These are phyloP conservation scores for Ogataea glucozyma DNA, from an alignment of 805 yeast genomes.

Conservation along the genomic window DNA sequence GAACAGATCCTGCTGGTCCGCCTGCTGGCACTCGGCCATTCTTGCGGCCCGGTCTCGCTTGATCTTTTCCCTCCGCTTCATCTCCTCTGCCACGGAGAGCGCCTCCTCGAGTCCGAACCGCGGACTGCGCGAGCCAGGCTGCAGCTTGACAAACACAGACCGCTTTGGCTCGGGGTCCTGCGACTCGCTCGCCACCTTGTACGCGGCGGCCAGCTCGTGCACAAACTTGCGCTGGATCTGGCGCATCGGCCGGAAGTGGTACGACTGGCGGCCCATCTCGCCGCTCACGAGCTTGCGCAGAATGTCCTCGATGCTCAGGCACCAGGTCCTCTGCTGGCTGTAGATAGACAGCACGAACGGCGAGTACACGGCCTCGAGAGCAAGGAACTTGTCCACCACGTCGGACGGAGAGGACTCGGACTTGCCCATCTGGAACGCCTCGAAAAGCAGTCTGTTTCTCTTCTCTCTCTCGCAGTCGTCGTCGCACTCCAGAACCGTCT, in stretches of 20 bases:
- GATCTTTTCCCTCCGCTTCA: slow-evolving; percentile 29
- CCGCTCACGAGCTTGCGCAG: slow-evolving; percentile 51
- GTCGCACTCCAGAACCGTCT: slow-evolving; percentile 59
- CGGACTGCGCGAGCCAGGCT: slow-evolving; percentile 40
- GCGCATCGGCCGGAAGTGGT: slow-evolving; percentile 75
- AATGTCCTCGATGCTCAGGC: slow-evolving; percentile 58
- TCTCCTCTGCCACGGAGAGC: slow-evolving; percentile 35
- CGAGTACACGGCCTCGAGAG: slow-evolving; percentile 41
- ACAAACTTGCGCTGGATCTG: slow-evolving; percentile 67
- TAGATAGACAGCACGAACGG: slow-evolving; percentile 49
- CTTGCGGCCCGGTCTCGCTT: slow-evolving; percentile 31
- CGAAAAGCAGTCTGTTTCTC: slow-evolving; percentile 61
- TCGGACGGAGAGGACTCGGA: slow-evolving; percentile 18
- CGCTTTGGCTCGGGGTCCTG: slow-evolving; percentile 83
- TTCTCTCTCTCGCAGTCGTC: slow-evolving; percentile 62
- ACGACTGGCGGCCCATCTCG: slow-evolving; percentile 37
- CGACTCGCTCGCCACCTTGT: slow-evolving; percentile 61
- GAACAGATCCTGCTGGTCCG: slow-evolving; percentile 31
- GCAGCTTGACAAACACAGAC: slow-evolving; percentile 59
- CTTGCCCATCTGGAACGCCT: slow-evolving; percentile 49
- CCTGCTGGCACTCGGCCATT: slow-evolving; percentile 27
- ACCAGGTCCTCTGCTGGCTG: slow-evolving; percentile 64
- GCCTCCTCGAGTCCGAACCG: slow-evolving; percentile 48
- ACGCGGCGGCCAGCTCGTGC: slow-evolving; percentile 64
- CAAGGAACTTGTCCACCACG: slow-evolving; percentile 25